Percentiles rank a stretch among this genome's conserved stretches.
Conservation (phyloP, 768 basidiomycete genomes). For the Floccularia luteovirens region DNA sequence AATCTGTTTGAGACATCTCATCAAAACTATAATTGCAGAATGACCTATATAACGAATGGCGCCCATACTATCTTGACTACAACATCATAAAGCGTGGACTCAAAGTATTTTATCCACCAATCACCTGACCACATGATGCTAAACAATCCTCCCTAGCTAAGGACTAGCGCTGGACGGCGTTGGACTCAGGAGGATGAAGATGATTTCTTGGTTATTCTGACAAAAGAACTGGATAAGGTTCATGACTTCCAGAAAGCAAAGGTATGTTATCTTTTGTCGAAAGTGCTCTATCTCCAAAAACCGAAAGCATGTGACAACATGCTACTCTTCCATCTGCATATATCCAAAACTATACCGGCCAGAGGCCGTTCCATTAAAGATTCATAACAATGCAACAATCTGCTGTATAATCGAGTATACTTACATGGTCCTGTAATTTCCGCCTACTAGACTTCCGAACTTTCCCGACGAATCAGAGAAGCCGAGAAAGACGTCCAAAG, state of each 20-base stretch:
- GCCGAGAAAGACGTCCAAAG: conserved; percentile 77
- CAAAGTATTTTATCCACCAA: conserved; percentile 45
- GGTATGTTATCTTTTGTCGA: conserved; percentile 29
- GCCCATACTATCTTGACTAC: conserved; percentile 86
- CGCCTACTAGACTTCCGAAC: conserved; percentile 62
- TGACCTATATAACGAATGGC: conserved; percentile 87
- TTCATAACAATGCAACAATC: background rate
- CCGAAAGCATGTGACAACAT: too few species aligned
- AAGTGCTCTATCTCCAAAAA: background rate
- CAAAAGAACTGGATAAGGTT: conserved; percentile 87
- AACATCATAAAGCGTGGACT: conserved; percentile 84
- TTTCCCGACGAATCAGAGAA: conserved; percentile 71
- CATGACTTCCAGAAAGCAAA: conserved; percentile 90
- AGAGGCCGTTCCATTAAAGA: background rate
- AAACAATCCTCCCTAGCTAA: conserved; percentile 7
- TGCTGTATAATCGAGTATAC: background rate
- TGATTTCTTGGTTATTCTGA: conserved; percentile 73
- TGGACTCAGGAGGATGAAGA: conserved; percentile 81
- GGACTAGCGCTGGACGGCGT: conserved; percentile 21
- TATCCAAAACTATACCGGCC: conserved; percentile 1
- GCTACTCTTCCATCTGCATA: background rate
- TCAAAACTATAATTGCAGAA: conserved; percentile 33
- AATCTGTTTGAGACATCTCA: conserved; percentile 1
- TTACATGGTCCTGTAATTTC: background rate
- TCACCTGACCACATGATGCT: conserved; percentile 1